Percentiles rank a stretch among this genome's conserved stretches.
These are phyloP conservation scores for Themeda triandra DNA, from an alignment of 176 grass and related monocot genomes.

Conservation along the genomic window DNA sequence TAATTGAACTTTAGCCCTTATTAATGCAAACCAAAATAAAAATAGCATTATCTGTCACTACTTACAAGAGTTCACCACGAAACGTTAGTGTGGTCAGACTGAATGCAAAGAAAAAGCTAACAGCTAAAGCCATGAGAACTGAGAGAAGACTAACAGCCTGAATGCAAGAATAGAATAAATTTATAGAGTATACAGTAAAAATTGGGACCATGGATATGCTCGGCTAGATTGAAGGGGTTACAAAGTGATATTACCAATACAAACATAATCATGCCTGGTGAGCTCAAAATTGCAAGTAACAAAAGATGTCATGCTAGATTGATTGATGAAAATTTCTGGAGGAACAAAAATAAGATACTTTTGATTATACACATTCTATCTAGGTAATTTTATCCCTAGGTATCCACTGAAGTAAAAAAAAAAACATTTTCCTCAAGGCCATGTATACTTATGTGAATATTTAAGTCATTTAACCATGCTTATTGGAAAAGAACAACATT, in stretches of 20 bases:
- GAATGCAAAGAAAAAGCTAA: background rate
- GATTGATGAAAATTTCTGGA: background rate
- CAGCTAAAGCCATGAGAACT: background rate
- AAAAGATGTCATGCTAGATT: background rate
- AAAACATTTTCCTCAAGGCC: background rate
- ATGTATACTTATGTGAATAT: background rate
- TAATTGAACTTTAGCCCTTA: background rate
- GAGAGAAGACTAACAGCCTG: background rate
- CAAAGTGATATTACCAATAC: background rate
- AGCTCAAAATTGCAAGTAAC: background rate
- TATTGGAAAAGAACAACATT: background rate
- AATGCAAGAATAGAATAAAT: background rate
- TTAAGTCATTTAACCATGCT: background rate
- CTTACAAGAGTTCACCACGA: background rate
- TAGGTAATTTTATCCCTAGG: background rate
- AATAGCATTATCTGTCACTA: background rate
- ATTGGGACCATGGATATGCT: background rate
- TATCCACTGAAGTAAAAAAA: background rate
- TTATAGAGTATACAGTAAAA: background rate
- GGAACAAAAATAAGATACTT: background rate
- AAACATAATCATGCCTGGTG: background rate
- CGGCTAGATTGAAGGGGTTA: background rate
- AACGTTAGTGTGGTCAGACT: background rate
- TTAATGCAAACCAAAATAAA: background rate
- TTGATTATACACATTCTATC: background rate